These are phyloP conservation scores for Elsinoe necatrix DNA, from an alignment of 2,329 filamentous ascomycete species.

Conservation along the genomic window DNA sequence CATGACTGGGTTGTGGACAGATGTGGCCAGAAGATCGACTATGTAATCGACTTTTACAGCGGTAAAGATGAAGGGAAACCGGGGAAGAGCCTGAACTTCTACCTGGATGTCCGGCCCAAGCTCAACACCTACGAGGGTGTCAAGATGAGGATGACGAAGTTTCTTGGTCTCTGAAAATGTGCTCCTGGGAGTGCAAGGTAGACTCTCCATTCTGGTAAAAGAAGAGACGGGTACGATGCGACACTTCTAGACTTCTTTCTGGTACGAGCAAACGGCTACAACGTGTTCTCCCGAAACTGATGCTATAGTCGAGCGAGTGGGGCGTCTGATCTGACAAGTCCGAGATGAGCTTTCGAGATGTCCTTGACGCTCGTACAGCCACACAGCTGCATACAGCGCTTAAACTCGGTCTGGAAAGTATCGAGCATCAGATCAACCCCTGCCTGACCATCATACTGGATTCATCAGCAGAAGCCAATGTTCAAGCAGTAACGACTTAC, in stretches of 20 bases:
- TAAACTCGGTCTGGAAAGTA: constrained; percentile 21
- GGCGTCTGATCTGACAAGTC: constrained; percentile 26
- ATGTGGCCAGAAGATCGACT: constrained; percentile 77
- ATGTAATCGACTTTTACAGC: constrained; percentile 96
- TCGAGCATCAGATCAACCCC: constrained; percentile 29
- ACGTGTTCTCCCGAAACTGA: too few species aligned
- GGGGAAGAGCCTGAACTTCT: constrained; percentile 50
- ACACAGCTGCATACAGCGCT: constrained; percentile 32
- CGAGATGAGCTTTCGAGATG: constrained; percentile 29
- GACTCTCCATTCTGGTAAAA: too few species aligned
- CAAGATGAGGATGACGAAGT: constrained; percentile 43
- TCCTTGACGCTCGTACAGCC: constrained; percentile 30
- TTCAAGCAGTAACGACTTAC: constrained; percentile 21
- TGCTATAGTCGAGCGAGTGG: constrained; percentile 28
- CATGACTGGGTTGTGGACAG: constrained; percentile 97
- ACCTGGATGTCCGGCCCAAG: constrained; percentile 57
- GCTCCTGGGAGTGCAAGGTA: too few species aligned
- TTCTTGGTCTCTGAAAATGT: constrained; percentile 21
- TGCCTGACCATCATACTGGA: constrained; percentile 29
- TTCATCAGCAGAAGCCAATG: not conserved
- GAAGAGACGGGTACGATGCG: too few species aligned
- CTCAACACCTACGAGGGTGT: constrained; percentile 55
- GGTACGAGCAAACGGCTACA: too few species aligned
- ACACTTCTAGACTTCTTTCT: too few species aligned
- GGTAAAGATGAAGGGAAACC: constrained; percentile 47